Base-by-base conservation (phyloP, 192 early-diverging fungal species). In the Thamnidium elegans region DNA sequence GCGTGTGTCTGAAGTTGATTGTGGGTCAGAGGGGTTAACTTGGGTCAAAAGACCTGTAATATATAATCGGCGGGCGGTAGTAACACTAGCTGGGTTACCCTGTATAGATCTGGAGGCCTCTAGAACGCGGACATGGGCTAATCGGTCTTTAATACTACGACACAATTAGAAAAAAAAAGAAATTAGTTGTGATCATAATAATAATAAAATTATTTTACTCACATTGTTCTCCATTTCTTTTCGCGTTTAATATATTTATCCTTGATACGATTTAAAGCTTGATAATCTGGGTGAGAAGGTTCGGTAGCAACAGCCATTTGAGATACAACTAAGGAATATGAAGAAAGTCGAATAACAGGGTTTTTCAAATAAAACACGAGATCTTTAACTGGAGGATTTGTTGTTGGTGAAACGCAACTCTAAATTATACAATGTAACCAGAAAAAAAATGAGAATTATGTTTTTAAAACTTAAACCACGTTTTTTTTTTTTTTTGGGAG, bases 231-330 rank as follows among this genome's bases (percentile, higher is more conserved):
- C 59, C 59, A 61, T 45, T 61, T 43, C 10, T 31, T 47, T 47
- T 61, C 59, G n/a, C 59, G 59, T n/a, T 17, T 30, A 26, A 19
- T 3, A n/a, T 47, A 61, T 26, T 23, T 47, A 32, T 61, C 44
- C n/a, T 21, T 26, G 4, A 48, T 26, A 21, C 45, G 21, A 10
- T 31, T 0, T 32, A 61, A 20, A 15, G 44, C 59, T 3, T 26
- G 59, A 46, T 61, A 61, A 17, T 61, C 59, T 45, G 59, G 59
- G 11, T 61, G 59, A 31, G 44, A 61, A 8, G 59, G 59, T n/a
- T 61, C 59, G 10, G 59, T 61, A 2, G 20, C 13, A 5, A 17
- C 17, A 17, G 30, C 59, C 15, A 61, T 45, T 47, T 61, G 59
- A 9, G 44, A 23, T 17, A 61, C n/a, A 4, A 47, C 1, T 31